These are phyloP conservation scores for Prinsepia uniflora DNA, from an alignment of 306 rosid species.

Conservation along the genomic window DNA sequence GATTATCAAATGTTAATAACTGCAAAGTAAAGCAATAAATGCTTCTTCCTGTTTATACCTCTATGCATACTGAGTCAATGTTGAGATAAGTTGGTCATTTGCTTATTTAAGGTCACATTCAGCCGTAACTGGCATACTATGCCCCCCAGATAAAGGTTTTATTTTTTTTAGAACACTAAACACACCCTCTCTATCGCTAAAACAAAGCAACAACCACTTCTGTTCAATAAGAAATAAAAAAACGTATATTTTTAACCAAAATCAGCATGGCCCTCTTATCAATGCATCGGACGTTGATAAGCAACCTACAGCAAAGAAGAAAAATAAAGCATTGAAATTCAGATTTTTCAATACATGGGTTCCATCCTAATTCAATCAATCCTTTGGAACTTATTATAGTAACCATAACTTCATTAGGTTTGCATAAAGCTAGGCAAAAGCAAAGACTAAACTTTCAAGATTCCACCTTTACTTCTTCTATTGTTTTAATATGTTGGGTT, in stretches of 20 bases:
- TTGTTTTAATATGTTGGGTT: background rate
- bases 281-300: background rate
- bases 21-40: background rate
- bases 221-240: background rate
- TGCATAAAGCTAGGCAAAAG: background rate
- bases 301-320: background rate
- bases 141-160: background rate
- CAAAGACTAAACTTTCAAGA: background rate
- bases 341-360: background rate
- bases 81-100: background rate
- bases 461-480: background rate
- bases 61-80: background rate
- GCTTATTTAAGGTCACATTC: background rate
- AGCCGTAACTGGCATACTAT: background rate
- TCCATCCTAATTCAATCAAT: background rate
- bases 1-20: background rate
- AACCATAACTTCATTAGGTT: background rate
- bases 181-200: background rate
- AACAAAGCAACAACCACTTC: background rate
- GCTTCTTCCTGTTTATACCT: background rate
- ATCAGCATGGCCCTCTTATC: background rate
- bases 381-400: background rate
- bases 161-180: background rate
- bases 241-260: background rate
- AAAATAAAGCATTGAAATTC: background rate